Base-by-base conservation (phyloP, 345 rosid genomes). In the Pseudoturritis turrita region DNA sequence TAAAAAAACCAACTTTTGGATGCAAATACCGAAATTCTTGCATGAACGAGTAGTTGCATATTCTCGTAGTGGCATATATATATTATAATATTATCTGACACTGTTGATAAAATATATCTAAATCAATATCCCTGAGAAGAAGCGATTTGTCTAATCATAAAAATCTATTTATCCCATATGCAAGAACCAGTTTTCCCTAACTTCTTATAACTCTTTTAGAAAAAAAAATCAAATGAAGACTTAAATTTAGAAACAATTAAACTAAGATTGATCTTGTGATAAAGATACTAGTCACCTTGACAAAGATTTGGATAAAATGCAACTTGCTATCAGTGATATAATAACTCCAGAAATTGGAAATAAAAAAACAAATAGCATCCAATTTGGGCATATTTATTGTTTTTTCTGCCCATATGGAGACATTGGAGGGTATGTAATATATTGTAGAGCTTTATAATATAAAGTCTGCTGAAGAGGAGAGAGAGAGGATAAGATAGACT, bases 251-350 rank as follows among this genome's bases (percentile, higher is more conserved):
- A 50, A 50, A 22, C 21, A 2, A 65, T 47, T 12, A 17, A 35
- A 35, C 0, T 41, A 26, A 15, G 57, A 25, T 5, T 0, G 39
- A 53, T 43, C 6, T 23, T 25, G 25, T 46, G 78, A 66, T 67
- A 41, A 66, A 66, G 61, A 65, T n/a, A 58, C 28, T 47, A 70
- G 67, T 74, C 62, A 66, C 8, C 4, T 11, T 74, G 78, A 74
- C 55, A 74, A 55, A 50, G 66, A 73, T 57, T 10, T 65, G 66
- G 77, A 65, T 65, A 73, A 25, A 73, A 56, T 50, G 53, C 62
- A 66, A 66, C 31, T 66, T 40, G 46, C 15, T 49, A 66, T 11
- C 33, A 53, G 44, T 73, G 21, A 49, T 33, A 50, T 37, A 72
- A 45, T 54, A 64, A n/a, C n/a, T n/a, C n/a, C n/a, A n/a, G n/a